Base-by-base conservation (phyloP, 108 stramenopile species). In the Skeletonema potamos region DNA sequence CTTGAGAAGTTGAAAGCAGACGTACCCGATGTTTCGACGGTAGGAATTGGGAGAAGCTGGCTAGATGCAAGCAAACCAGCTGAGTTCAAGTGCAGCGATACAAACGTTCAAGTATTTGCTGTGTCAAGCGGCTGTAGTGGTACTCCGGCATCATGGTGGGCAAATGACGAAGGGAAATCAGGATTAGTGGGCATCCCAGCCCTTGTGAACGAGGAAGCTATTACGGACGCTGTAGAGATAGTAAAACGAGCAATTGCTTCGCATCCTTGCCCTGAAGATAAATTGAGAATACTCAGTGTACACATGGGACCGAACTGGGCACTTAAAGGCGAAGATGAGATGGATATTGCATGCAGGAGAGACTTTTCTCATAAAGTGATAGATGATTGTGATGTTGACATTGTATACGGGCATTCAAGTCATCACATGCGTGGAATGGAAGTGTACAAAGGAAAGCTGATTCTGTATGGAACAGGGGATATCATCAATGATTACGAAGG, bases 401-500 rank as follows among this genome's bases (percentile, higher is more conserved):
- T 76, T 8, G 54, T 71, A 20, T 63, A 62, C 20, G 75, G 69
- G 20, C 75, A 76, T 54, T 76, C 75, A 24, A 63, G 61, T 36
- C 75, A 76, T 54, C 75, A 76, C 66, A 51, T 76, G n/a, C 33
- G 60, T 34, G 75, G 75, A 3, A 63, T 76, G 36, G 75, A 76
- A 36, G 11, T 51, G 28, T 64, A 70, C 41, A 76, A 76, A 15
- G 69, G 75, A 8, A 76, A 70, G 37, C 17, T 68, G 18, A 76
- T 76, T 30, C 27, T 71, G 8, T 76, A 76, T 17, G 75, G 75
- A 11, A 34, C 59, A 18, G 75, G 75, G 1, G 75, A 76, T 58
- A 32, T 76, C 32, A 61, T 76, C 27, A 76, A 76, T 48, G 75
- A 76, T 48, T 76, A 76, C 27, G 75, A 76, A 58, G 75, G 75